Conservation (phyloP, 306 rosid species). For the Coriaria nepalensis region DNA sequence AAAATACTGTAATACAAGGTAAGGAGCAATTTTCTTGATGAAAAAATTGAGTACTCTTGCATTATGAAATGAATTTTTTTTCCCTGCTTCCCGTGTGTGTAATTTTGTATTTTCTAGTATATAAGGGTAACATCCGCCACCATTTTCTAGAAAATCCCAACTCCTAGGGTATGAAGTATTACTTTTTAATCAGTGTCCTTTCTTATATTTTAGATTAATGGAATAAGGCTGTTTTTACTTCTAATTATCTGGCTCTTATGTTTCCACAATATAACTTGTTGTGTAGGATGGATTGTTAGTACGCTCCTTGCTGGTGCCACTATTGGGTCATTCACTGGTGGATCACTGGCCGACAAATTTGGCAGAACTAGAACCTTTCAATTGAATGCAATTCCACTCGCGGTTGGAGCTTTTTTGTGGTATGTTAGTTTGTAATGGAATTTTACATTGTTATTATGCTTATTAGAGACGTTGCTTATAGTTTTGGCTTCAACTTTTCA, state of each 20-base stretch:
- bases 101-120: not conserved
- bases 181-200: not conserved
- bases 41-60: not conserved
- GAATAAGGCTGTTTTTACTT: constrained; percentile 7
- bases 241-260: constrained; percentile 13
- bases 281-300: constrained; percentile 88
- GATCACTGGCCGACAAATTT: constrained; percentile 84
- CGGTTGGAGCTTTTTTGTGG: constrained; percentile 79
- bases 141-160: no score
- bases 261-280: constrained; percentile 16
- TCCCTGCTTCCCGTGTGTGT: no score
- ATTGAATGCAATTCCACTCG: constrained; percentile 73
- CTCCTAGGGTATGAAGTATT: no score
- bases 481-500: constrained; percentile 19
- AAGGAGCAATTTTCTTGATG: constrained; percentile 1
- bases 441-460: constrained; percentile 14
- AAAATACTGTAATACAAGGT: constrained; percentile 76
- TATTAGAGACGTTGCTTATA: constrained; percentile 1
- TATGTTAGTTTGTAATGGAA: constrained; percentile 17
- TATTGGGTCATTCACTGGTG: constrained; percentile 85
- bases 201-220: constrained; percentile 4
- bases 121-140: not conserved
- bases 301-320: constrained; percentile 79
- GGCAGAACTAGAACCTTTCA: constrained; percentile 84
- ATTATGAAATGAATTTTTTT: no score